Conservation (phyloP, 2,329 filamentous ascomycete species). For the Pestalotiopsis sp. region DNA sequence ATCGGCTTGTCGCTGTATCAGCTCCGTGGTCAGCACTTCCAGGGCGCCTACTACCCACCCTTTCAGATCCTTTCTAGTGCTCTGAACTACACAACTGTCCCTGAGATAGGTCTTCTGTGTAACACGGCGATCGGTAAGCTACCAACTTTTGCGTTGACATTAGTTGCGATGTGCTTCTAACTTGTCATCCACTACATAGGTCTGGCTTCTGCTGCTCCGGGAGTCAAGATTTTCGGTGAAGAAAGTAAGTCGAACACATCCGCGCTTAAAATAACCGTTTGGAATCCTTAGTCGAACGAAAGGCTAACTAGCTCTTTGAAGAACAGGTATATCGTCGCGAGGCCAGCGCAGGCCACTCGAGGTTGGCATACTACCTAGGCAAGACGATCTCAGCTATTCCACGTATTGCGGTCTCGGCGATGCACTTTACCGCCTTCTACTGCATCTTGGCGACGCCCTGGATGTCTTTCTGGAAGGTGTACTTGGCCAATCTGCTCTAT, state of each 20-base stretch:
- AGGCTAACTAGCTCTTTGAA: neutral
- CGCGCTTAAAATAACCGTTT: neutral
- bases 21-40: constrained; percentile 1
- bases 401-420: neutral
- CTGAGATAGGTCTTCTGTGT: constrained; percentile 2
- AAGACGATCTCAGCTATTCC: constrained; percentile 2
- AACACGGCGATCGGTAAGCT: constrained; percentile 2
- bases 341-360: constrained; percentile 1
- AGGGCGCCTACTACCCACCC: neutral
- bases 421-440: constrained; percentile 3
- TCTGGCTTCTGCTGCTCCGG: neutral
- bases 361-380: constrained; percentile 5
- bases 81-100: constrained; percentile 2
- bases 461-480: constrained; percentile 2
- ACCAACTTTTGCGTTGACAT: neutral
- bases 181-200: neutral
- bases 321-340: neutral
- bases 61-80: constrained; percentile 8
- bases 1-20: constrained; percentile 1
- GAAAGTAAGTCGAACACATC: neutral
- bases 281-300: neutral
- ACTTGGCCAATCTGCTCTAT: neutral
- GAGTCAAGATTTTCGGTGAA: constrained; percentile 3
- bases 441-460: neutral
- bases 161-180: neutral